Base-by-base conservation (phyloP, 2,329 filamentous ascomycete genomes). In the Chaetomium strumarium region DNA sequence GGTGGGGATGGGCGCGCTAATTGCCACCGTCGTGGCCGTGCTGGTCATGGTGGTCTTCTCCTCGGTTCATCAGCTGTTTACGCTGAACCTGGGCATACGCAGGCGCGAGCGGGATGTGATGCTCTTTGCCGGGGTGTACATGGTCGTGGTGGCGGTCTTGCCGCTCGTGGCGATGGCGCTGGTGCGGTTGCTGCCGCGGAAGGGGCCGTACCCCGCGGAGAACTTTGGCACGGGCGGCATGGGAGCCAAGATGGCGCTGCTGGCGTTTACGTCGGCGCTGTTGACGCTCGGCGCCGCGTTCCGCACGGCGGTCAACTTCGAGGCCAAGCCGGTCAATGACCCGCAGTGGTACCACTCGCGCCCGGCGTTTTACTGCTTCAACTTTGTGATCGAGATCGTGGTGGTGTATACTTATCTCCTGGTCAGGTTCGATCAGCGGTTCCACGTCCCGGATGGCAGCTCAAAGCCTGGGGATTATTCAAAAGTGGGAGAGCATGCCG, bases 331-430 rank as follows among this genome's bases (percentile, higher is more conserved):
- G 3, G 60, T 62, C 52, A 71, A 42, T 12, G 36, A 81, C 56
- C 81, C 86, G 2, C 83, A 84, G 9, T 87, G 84, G 78, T 93
- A 84, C 66, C 79, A 89, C 62, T 74, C 72, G 63, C 86, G 84
- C 66, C 78, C 82, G 2, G 81, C 79, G 62, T 95, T 90, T 72
- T 96, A 93, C 71, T 70, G 83, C 63, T 88, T 93, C 73, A 87
- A 88, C 70, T 95, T 88, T 65, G 73, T 72, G n/a, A 75, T 91
- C 34, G 90, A 96, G 69, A 71, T 91, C 45, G 63, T 86, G 24
- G 81, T 90, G 42, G 76, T 91, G 6, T 78, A 76, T 49, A 69
- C 84, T 12, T 92, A 88, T 68, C 76, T 83, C 1, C 62, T 86
- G 16, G 68, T 77, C 20, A 79, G 90, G 38, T 82, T 93, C 58